Conservation (phyloP, 2,329 filamentous ascomycete genomes). For the Penicillium glabrum region DNA sequence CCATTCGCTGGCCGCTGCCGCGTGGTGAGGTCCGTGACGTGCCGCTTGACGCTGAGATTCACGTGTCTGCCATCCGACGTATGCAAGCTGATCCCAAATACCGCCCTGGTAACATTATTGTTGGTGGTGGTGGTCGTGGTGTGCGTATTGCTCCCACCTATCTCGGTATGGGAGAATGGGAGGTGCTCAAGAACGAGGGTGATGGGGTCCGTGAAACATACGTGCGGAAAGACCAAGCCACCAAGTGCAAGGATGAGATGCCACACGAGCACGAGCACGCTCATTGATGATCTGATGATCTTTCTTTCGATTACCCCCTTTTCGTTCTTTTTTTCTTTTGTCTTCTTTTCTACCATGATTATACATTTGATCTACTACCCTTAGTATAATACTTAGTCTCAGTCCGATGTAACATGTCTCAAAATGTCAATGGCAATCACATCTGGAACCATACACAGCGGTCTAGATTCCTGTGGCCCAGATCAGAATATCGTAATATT, state of each 20-base stretch:
- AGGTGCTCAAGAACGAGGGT: constrained; percentile 62
- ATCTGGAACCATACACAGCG: constrained; percentile 2
- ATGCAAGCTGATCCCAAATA: constrained; percentile 66
- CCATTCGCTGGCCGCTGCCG: constrained; percentile 77
- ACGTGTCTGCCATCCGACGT: constrained; percentile 71
- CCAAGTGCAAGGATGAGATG: constrained; percentile 29
- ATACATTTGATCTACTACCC: not conserved
- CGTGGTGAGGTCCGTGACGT: constrained; percentile 77
- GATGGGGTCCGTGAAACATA: constrained; percentile 70
- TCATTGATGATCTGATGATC: not conserved
- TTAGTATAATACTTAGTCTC: constrained; percentile 1
- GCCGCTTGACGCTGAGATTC: constrained; percentile 67
- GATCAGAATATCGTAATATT: constrained; percentile 1
- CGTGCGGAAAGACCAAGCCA: constrained; percentile 45
- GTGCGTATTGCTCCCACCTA: constrained; percentile 60
- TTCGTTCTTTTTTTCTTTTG: not conserved
- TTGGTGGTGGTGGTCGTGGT: constrained; percentile 75
- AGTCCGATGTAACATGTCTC: constrained; percentile 1
- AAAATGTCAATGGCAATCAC: not conserved
- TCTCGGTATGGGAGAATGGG: constrained; percentile 71
- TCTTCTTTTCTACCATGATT: not conserved
- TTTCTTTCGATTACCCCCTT: not conserved
- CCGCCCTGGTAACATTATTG: constrained; percentile 74
- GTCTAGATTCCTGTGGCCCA: constrained; percentile 10
- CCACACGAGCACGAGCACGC: constrained; percentile 2